A percentile compares a stretch with the other conserved stretches of the same genome.
Conservation (phyloP, 2,329 filamentous ascomycete genomes). For the Neofusicoccum kwambonambiense region DNA sequence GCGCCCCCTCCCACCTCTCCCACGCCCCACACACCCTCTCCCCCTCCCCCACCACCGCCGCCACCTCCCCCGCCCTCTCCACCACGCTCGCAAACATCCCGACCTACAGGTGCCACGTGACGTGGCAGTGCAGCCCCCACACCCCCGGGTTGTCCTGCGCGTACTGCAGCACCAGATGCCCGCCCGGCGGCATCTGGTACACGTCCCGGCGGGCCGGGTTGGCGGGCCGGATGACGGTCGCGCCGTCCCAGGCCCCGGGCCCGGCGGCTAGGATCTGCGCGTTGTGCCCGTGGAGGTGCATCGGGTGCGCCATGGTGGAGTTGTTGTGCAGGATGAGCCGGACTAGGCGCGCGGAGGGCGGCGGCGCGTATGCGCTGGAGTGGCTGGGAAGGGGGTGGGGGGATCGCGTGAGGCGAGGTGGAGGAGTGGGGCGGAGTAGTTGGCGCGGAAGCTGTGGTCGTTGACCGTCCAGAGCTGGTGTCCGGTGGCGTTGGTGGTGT, state of each 20-base stretch:
- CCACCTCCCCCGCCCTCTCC: conserved; percentile 27
- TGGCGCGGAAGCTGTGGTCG: conserved; percentile 20
- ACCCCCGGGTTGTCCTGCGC: conserved; percentile 36
- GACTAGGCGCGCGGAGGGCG: conserved; percentile 35
- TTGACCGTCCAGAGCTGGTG: conserved; percentile 8
- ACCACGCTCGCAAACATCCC: conserved; percentile 29
- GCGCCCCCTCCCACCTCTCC: too few species aligned
- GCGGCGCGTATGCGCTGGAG: conserved; percentile 42
- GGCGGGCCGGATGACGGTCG: conserved; percentile 30
- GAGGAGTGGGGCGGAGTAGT: conserved; percentile 43
- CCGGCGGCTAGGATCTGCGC: conserved; percentile 45
- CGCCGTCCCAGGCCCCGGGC: conserved; percentile 41
- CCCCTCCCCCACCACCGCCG: conserved; percentile 16
- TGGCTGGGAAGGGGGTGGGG: conserved; percentile 12
- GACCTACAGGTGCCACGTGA: conserved; percentile 33
- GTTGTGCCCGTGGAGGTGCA: conserved; percentile 49
- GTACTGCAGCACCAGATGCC: conserved; percentile 34
- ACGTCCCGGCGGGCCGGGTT: conserved; percentile 41
- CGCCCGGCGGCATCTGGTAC: conserved; percentile 27
- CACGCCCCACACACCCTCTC: too few species aligned
- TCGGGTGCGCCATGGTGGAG: conserved; percentile 4
- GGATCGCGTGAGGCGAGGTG: conserved; percentile 31
- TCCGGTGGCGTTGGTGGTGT: neutral
- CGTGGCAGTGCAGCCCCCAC: conserved; percentile 38
- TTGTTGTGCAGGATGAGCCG: conserved; percentile 39